Conservation (phyloP, 2,329 filamentous ascomycete species). For the Fusarium torulosum region DNA sequence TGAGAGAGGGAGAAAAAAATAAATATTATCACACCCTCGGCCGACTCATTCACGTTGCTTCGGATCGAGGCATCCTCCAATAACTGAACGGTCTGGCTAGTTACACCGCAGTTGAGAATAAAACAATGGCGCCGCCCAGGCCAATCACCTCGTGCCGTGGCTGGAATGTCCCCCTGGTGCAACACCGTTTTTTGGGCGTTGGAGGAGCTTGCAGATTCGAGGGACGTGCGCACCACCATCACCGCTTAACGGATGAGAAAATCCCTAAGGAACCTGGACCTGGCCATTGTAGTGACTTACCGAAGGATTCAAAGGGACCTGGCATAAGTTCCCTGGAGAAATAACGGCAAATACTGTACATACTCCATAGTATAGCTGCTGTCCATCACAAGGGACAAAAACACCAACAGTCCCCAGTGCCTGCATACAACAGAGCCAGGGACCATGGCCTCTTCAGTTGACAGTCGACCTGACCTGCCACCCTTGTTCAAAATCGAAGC, state of each 20-base stretch:
- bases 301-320: slow-evolving; percentile 15
- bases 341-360: neutral
- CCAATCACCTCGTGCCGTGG: neutral
- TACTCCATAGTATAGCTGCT: neutral
- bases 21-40: neutral
- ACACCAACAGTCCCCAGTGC: neutral
- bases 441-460: neutral
- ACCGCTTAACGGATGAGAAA: slow-evolving; percentile 21
- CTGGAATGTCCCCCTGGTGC: neutral
- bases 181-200: neutral
- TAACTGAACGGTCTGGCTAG: slow-evolving; percentile 15
- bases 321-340: neutral
- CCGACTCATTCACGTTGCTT: slow-evolving; percentile 13
- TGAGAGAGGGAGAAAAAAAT: neutral
- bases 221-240: slow-evolving; percentile 33
- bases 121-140: neutral
- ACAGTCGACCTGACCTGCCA: neutral
- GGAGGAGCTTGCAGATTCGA: neutral
- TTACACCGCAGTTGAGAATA: slow-evolving; percentile 5
- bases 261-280: slow-evolving; percentile 10
- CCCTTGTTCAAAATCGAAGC: slow-evolving; percentile 4
- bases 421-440: neutral
- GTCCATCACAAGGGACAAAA: neutral
- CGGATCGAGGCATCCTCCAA: slow-evolving; percentile 18
- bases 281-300: neutral